These are phyloP conservation scores for Fusarium tricinctum DNA, from an alignment of 2,329 filamentous ascomycete species.

Conservation along the genomic window DNA sequence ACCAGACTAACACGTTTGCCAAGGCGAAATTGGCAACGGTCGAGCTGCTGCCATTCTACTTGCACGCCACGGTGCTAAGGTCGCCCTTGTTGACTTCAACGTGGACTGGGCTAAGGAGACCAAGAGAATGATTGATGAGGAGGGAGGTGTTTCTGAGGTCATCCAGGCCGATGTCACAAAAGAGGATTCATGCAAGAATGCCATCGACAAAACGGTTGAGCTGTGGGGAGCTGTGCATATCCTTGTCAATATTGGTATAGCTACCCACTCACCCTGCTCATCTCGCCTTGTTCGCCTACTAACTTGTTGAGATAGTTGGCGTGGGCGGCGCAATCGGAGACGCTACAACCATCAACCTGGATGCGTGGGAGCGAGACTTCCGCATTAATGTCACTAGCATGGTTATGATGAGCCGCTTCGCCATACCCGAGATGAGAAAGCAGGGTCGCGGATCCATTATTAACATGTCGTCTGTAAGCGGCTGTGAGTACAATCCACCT, in stretches of 20 bases:
- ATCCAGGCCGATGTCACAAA: constrained; percentile 13
- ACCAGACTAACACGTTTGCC: not conserved
- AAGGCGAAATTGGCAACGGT: constrained; percentile 18
- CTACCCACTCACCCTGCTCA: not conserved
- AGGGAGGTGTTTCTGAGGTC: constrained; percentile 12
- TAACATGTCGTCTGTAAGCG: constrained; percentile 17
- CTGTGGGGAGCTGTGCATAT: constrained; percentile 16
- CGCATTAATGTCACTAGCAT: constrained; percentile 21
- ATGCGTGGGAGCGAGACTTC: constrained; percentile 19
- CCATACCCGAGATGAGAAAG: constrained; percentile 17
- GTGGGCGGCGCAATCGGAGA: constrained; percentile 15
- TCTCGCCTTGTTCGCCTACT: not conserved
- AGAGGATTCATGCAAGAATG: constrained; percentile 17
- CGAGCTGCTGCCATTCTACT: constrained; percentile 14
- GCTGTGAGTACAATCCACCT: not conserved
- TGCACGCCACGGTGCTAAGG: constrained; percentile 12
- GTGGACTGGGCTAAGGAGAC: constrained; percentile 13
- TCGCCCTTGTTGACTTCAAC: constrained; percentile 10
- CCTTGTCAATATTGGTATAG: constrained; percentile 14
- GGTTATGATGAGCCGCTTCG: constrained; percentile 17
- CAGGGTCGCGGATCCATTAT: constrained; percentile 12
- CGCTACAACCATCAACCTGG: constrained; percentile 9
- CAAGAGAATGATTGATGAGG: constrained; percentile 18
- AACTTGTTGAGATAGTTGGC: not conserved
- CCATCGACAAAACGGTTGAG: constrained; percentile 7